Percentiles rank a stretch among this genome's conserved stretches.
These are phyloP conservation scores for Metarhizium rileyi DNA, from an alignment of 2,329 filamentous ascomycete species.

Conservation along the genomic window DNA sequence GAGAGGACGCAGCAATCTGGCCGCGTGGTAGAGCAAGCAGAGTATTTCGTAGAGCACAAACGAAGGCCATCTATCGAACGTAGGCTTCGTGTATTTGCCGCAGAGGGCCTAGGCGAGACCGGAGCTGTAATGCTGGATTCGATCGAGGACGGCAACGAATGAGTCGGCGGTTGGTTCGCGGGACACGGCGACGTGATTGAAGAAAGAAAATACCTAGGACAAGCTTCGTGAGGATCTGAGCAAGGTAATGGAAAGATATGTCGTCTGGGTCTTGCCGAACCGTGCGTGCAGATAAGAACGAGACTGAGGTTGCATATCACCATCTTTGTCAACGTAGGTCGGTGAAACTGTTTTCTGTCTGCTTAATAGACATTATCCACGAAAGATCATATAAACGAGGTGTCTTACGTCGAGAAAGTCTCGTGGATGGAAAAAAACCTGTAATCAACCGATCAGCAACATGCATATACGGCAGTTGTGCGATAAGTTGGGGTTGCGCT, in stretches of 20 bases:
- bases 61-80: conserved; percentile 37
- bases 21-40: conserved; percentile 40
- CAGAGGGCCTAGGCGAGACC: conserved; percentile 42
- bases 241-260: conserved; percentile 36
- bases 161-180: conserved; percentile 35
- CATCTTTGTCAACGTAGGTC: conserved; percentile 38
- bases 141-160: conserved; percentile 29
- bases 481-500: conserved; percentile 38
- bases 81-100: conserved; percentile 41
- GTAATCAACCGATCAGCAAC: conserved; percentile 41
- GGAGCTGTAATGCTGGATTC: conserved; percentile 37
- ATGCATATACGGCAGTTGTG: conserved; percentile 34
- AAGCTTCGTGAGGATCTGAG: conserved; percentile 39
- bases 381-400: too few relatives aligned
- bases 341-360: too few relatives aligned
- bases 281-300: conserved; percentile 30
- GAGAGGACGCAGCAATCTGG: conserved; percentile 43
- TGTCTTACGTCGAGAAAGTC: conserved; percentile 39
- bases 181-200: conserved; percentile 32
- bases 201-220: conserved; percentile 35
- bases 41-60: conserved; percentile 44
- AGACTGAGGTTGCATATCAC: conserved; percentile 21
- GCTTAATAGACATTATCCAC: too few relatives aligned
- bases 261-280: conserved; percentile 35
- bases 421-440: conserved; percentile 43